phyloP scores from a whole-genome alignment of 2,329 filamentous ascomycete species.

The Pseudogymnoascus sp. region DNA sequence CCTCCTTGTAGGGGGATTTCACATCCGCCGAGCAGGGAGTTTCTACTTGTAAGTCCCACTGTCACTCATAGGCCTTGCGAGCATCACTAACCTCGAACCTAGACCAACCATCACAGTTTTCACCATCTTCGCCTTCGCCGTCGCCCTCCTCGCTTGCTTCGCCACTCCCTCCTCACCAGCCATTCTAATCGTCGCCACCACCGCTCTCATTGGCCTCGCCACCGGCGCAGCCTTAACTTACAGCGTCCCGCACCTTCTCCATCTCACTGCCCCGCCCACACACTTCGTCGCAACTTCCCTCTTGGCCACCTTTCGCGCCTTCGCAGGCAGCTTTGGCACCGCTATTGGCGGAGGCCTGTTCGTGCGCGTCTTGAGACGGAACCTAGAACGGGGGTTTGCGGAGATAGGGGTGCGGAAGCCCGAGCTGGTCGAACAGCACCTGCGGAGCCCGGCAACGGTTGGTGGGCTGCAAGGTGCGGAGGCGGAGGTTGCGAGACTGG shows the following conservation, averaged over 20 bases:
- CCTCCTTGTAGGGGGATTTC: conserved; percentile 65
- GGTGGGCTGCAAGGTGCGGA: conserved; percentile 42
- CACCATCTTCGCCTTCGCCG: conserved; percentile 52
- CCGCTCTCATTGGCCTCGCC: conserved; percentile 65
- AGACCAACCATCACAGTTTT: conserved; percentile 54
- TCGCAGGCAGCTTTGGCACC: conserved; percentile 74
- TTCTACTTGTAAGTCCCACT: conserved; percentile 55
- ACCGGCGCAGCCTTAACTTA: conserved; percentile 74
- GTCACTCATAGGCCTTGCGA: neutral
- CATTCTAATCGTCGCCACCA: conserved; percentile 48
- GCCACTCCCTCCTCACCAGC: conserved; percentile 47
- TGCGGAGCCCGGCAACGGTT: conserved; percentile 54
- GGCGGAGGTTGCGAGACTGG: conserved; percentile 42
- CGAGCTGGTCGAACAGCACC: conserved; percentile 45
- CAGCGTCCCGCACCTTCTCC: conserved; percentile 70
- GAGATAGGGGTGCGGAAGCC: conserved; percentile 26
- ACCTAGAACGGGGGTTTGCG: conserved; percentile 32
- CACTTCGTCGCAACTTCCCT: conserved; percentile 73
- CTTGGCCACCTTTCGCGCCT: conserved; percentile 72
- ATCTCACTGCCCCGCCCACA: conserved; percentile 58
- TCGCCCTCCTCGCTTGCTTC: conserved; percentile 50
- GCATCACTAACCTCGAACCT: neutral
- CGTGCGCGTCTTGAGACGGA: conserved; percentile 21
- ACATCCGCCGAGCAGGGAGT: conserved; percentile 65
- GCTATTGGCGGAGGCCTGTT: conserved; percentile 64